A percentile compares a stretch with the other conserved stretches of the same genome.
phyloP scores from a whole-genome alignment of 495 filamentous ascomycete species.

The Annulohypoxylon maeteangense region DNA sequence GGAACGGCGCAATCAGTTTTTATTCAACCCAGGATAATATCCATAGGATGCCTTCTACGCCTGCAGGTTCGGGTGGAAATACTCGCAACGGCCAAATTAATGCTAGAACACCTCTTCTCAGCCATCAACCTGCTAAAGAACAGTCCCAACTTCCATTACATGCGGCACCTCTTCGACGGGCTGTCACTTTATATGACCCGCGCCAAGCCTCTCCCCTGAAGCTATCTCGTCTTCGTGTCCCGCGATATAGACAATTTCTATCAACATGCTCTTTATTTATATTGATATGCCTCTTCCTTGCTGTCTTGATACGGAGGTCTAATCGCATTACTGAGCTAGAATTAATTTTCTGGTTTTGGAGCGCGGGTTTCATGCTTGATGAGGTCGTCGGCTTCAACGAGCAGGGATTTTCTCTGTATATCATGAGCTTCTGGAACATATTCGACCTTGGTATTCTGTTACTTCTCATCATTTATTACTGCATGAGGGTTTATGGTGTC shows the following conservation, averaged over 20 bases:
- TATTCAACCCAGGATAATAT: constrained; percentile 85
- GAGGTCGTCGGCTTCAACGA: constrained; percentile 93
- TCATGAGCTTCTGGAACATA: constrained; percentile 96
- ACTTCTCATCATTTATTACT: constrained; percentile 88
- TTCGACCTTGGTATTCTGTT: constrained; percentile 90
- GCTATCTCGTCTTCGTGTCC: constrained; percentile 86
- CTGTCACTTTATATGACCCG: constrained; percentile 89
- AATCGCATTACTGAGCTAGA: constrained; percentile 82
- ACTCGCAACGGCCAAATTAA: constrained; percentile 40
- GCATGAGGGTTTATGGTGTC: constrained; percentile 85
- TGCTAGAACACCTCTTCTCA: constrained; percentile 55
- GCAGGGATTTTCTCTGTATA: constrained; percentile 91
- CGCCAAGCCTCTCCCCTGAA: constrained; percentile 90
- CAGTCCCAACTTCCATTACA: constrained; percentile 46
- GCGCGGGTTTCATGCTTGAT: constrained; percentile 95
- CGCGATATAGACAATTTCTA: constrained; percentile 87
- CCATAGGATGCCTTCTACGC: constrained; percentile 63
- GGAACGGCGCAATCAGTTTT: constrained; percentile 93
- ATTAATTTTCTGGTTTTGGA: constrained; percentile 95
- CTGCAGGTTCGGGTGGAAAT: constrained; percentile 24
- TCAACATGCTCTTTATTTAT: constrained; percentile 86
- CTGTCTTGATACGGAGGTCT: constrained; percentile 75
- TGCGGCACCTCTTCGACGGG: constrained; percentile 66
- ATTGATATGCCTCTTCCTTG: constrained; percentile 83
- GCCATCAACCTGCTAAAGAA: constrained; percentile 54